These are phyloP conservation scores for Pseudogymnoascus sp. DNA, from an alignment of 2,329 filamentous ascomycete species.

Conservation along the genomic window DNA sequence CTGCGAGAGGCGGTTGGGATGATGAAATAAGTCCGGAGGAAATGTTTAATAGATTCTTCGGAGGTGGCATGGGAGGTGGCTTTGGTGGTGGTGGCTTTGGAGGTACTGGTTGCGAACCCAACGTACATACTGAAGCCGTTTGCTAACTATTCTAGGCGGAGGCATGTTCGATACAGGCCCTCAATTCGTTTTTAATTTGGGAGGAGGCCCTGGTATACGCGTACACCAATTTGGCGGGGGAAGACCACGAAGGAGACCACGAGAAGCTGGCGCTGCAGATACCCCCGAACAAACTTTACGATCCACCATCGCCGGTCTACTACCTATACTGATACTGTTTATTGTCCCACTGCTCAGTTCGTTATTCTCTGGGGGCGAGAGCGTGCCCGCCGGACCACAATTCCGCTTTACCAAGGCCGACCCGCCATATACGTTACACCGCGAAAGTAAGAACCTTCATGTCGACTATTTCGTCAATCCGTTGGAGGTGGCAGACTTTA, in stretches of 20 bases:
- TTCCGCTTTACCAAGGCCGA: slow-evolving; percentile 69
- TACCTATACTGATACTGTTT: slow-evolving; percentile 86
- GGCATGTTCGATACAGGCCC: slow-evolving; percentile 67
- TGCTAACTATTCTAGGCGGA: slow-evolving; percentile 33
- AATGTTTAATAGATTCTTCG: slow-evolving; percentile 95
- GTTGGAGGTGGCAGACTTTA: slow-evolving; percentile 64
- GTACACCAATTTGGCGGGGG: slow-evolving; percentile 92
- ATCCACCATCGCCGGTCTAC: slow-evolving; percentile 59
- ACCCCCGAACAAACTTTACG: slow-evolving; percentile 43
- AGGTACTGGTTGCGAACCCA: slow-evolving; percentile 46
- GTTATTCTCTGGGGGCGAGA: slow-evolving; percentile 55
- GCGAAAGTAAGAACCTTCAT: slow-evolving; percentile 61
- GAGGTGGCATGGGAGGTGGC: slow-evolving; percentile 46
- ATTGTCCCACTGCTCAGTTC: slow-evolving; percentile 77
- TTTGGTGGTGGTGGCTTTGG: slow-evolving; percentile 50
- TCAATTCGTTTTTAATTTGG: slow-evolving; percentile 92
- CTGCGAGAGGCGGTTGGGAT: slow-evolving; percentile 60
- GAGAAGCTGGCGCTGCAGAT: slow-evolving; percentile 49
- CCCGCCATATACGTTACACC: slow-evolving; percentile 66
- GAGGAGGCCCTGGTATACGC: slow-evolving; percentile 81
- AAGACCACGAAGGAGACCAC: slow-evolving; percentile 68
- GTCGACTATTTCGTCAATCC: slow-evolving; percentile 85
- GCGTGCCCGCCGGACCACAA: slow-evolving; percentile 52
- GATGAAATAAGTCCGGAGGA: slow-evolving; percentile 95
- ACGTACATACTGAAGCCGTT: slow-evolving; percentile 26